These are phyloP conservation scores for Breviolum minutum DNA, from an alignment of 73 alveolate species.

Conservation along the genomic window DNA sequence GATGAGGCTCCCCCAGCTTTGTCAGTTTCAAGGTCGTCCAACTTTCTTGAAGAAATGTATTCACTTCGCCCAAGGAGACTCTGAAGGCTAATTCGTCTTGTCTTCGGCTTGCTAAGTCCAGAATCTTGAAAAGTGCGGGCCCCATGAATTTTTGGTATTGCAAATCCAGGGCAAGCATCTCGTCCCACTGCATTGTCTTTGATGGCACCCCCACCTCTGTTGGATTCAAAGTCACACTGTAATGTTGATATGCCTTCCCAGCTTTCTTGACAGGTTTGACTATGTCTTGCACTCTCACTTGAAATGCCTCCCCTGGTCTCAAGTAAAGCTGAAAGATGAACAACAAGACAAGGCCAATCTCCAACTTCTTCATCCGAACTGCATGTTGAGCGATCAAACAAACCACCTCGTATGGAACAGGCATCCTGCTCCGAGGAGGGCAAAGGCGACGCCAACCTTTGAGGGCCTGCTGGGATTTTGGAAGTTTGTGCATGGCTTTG, in stretches of 20 bases:
- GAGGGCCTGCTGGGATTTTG: neutral
- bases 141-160: neutral
- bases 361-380: neutral
- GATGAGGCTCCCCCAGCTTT: neutral
- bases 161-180: neutral
- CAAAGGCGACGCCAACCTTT: slow-evolving; percentile 1
- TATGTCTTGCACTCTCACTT: neutral
- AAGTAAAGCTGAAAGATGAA: slow-evolving; percentile 10
- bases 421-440: slow-evolving; percentile 35
- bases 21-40: neutral
- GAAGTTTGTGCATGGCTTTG: neutral
- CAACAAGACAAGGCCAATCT: neutral
- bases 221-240: neutral
- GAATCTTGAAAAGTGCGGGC: neutral
- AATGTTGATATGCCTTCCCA: neutral
- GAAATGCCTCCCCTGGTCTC: neutral
- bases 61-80: neutral
- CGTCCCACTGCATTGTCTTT: slow-evolving; percentile 51
- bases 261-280: slow-evolving; percentile 30
- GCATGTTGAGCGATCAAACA: neutral
- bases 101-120: neutral
- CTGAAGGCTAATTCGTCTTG: neutral
- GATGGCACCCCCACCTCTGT: slow-evolving; percentile 28
- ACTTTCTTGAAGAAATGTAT: neutral
- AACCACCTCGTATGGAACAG: neutral